phyloP scores from a whole-genome alignment of 768 basidiomycete genomes.

The Phlebiopsis flavidoalba region DNA sequence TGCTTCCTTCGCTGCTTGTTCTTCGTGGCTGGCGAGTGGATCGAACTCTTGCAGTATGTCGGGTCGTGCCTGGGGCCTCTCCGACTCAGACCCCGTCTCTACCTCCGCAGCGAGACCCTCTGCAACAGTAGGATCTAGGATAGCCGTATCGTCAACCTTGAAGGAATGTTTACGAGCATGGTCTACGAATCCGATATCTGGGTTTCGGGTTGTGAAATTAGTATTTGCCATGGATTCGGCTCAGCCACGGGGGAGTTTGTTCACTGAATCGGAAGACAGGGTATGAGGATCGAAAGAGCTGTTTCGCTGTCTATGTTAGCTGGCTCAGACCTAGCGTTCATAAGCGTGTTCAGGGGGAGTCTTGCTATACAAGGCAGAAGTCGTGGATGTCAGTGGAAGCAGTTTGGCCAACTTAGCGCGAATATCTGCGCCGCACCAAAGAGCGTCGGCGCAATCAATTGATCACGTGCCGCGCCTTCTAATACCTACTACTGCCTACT shows the following conservation, averaged over 20 bases:
- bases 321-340: neutral
- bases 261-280: neutral
- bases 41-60: conserved; percentile 61
- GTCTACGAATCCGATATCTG: neutral
- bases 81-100: conserved; percentile 4
- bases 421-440: too few species aligned
- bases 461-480: too few species aligned
- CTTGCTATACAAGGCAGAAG: neutral
- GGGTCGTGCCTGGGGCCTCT: conserved; percentile 17
- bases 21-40: conserved; percentile 54
- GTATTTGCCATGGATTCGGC: conserved; percentile 6
- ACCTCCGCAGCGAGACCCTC: conserved; percentile 30
- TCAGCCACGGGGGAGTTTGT: neutral
- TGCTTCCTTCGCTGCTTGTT: conserved; percentile 55
- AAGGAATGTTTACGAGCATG: neutral
- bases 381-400: too few species aligned
- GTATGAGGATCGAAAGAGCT: neutral
- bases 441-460: too few species aligned
- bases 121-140: conserved; percentile 36
- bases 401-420: too few species aligned
- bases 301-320: neutral
- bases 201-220: neutral
- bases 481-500: too few species aligned
- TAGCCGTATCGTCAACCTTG: conserved; percentile 37
- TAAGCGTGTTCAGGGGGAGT: neutral